A percentile compares a stretch with the other conserved stretches of the same genome.
phyloP scores from a whole-genome alignment of 139 green algal genomes.

The Chlamydomonas sphaeroides region DNA sequence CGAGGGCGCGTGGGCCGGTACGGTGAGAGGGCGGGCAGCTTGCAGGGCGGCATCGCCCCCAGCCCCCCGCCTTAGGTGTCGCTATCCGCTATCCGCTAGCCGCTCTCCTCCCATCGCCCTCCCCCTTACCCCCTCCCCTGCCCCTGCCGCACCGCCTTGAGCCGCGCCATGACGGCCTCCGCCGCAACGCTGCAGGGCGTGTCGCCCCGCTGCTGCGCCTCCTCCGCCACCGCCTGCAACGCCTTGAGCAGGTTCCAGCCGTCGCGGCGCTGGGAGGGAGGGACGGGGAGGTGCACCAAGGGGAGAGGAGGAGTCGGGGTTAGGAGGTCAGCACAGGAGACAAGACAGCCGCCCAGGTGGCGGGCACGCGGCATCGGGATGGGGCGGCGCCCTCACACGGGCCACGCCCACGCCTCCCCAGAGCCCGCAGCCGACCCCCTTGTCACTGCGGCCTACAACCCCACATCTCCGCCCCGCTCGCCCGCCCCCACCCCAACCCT shows the following conservation, averaged over 20 bases:
- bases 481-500: not conserved
- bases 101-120: not conserved
- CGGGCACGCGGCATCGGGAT: too few relatives aligned
- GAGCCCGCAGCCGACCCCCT: not conserved
- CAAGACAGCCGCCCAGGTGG: too few relatives aligned
- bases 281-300: not conserved
- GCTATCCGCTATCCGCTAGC: not conserved
- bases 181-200: slow-evolving; percentile 42
- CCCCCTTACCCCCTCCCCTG: too few relatives aligned
- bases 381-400: too few relatives aligned
- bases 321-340: too few relatives aligned
- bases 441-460: not conserved
- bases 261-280: not conserved
- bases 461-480: too few relatives aligned
- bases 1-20: not conserved
- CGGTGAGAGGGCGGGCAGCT: too few relatives aligned
- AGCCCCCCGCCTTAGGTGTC: too few relatives aligned
- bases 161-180: slow-evolving; percentile 54
- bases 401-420: too few relatives aligned
- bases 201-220: slow-evolving; percentile 25
- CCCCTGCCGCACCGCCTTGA: slow-evolving; percentile 58
- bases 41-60: too few relatives aligned
- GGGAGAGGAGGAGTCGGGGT: too few relatives aligned
- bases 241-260: slow-evolving; percentile 64
- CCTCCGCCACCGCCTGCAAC: slow-evolving; percentile 17